Conservation (phyloP, 2,329 filamentous ascomycete species). For the Mycosphaerella sp. region DNA sequence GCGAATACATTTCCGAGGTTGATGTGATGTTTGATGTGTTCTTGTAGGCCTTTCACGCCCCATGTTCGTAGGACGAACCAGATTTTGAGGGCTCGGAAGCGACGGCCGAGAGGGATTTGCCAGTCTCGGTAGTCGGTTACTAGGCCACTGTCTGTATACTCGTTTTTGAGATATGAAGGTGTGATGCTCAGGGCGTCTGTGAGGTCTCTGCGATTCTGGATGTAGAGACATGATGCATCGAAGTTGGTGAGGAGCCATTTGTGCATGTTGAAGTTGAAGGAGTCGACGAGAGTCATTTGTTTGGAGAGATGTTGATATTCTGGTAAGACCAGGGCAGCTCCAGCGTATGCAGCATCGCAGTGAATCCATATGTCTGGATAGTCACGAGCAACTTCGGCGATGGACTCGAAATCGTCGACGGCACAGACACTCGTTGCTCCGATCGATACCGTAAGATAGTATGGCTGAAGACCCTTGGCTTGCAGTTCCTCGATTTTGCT, state of each 20-base stretch:
- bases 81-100: slow-evolving; percentile 84
- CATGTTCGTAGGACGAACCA: slow-evolving; percentile 90
- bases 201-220: slow-evolving; percentile 69
- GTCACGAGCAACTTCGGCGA: slow-evolving; percentile 52
- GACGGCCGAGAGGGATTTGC: slow-evolving; percentile 86
- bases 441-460: slow-evolving; percentile 76
- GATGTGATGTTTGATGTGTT: slow-evolving; percentile 65
- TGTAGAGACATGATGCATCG: slow-evolving; percentile 74
- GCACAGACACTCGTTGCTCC: slow-evolving; percentile 87
- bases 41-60: slow-evolving; percentile 68
- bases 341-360: slow-evolving; percentile 88
- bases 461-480: slow-evolving; percentile 68
- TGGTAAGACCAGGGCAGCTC: slow-evolving; percentile 72
- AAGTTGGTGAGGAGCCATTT: slow-evolving; percentile 97
- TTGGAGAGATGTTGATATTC: slow-evolving; percentile 67
- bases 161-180: slow-evolving; percentile 75
- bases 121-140: slow-evolving; percentile 96
- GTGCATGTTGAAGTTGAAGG: slow-evolving; percentile 93
- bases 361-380: slow-evolving; percentile 76
- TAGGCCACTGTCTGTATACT: slow-evolving; percentile 70
- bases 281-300: slow-evolving; percentile 65
- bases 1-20: slow-evolving; percentile 65
- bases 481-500: slow-evolving; percentile 59
- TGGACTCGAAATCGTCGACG: slow-evolving; percentile 70
- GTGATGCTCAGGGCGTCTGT: slow-evolving; percentile 72